Evolutionary conservation across 495 filamentous ascomycete species (phyloP), one percentile per base, ranked within the genome.

Genomic region (Neurospora sp.): DNA sequence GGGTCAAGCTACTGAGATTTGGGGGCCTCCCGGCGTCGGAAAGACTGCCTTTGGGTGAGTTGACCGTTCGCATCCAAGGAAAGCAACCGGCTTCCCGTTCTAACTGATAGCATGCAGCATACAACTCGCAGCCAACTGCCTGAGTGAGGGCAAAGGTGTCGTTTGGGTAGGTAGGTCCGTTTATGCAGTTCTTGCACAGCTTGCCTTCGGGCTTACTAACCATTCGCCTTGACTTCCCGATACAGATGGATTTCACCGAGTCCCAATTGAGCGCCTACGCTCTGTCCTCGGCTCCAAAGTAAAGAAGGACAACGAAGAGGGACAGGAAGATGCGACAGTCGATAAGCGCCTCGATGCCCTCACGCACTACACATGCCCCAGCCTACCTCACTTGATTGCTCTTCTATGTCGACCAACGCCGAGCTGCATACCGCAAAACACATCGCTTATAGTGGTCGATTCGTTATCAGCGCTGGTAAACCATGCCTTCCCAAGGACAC

Each of bases 161-260:
- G 85, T 94, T 39, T 98, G 94, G 94, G 89, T 97, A 83, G 94
- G 93, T 97, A 83, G 94, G 93, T 96, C 82, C 79, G 89, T 87
- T 77, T 68, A 68, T 35, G 42, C 20, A 40, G 48, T 38, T 71
- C 70, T 41, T 68, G 44, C 27, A 40, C 71, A 74, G 45, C 73
- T 59, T 27, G 39, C 72, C 61, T 74, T 40, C 20, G 70, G 71
- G 7, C 40, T 73, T 22, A 35, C 20, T 16, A 0, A 40, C 71
- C 69, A 31, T 72, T 48, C 73, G 14, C 53, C 27, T 72, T 78
- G 7, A 76, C 70, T 22, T 45, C 20, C 53, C 41, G 18, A 35
- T 65, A 20, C 59, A 82, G 81, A 85, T 79, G 75, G 75, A 74
- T 75, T 79, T 76, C 81, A 79, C 71, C 80, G 38, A 41, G 70